These are phyloP conservation scores for Alternaria sp. DNA, from an alignment of 2,329 filamentous ascomycete genomes.

Conservation along the genomic window DNA sequence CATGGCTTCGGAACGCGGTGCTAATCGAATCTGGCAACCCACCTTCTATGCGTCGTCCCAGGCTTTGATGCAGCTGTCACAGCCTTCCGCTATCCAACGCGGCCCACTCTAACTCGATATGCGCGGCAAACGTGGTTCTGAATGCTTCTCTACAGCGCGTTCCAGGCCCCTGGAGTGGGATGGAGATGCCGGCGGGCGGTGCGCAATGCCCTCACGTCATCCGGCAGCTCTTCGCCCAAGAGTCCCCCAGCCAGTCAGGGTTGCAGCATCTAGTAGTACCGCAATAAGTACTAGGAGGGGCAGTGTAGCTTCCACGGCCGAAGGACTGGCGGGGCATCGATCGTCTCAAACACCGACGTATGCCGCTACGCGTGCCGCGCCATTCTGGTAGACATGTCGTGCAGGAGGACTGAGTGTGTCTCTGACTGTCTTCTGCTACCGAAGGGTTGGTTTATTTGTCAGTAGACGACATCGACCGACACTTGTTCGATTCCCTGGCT, in stretches of 20 bases:
- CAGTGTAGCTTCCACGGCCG: constrained; percentile 22
- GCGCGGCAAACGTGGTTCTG: constrained; percentile 63
- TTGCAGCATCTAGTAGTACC: constrained; percentile 18
- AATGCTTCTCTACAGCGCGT: constrained; percentile 71
- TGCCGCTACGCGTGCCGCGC: constrained; percentile 13
- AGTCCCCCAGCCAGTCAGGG: constrained; percentile 19
- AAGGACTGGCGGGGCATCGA: constrained; percentile 20
- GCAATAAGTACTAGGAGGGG: constrained; percentile 24
- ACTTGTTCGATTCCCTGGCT: background rate
- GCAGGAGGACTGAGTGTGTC: background rate
- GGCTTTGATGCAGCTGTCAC: constrained; percentile 20
- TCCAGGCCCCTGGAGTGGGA: constrained; percentile 20
- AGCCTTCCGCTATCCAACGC: constrained; percentile 15
- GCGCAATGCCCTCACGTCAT: constrained; percentile 31
- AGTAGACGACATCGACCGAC: background rate
- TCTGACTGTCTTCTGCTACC: background rate
- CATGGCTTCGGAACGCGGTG: background rate
- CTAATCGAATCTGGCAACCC: background rate
- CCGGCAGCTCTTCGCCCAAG: constrained; percentile 22
- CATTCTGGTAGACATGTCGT: constrained; percentile 3
- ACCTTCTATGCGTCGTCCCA: constrained; percentile 1
- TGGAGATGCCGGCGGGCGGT: constrained; percentile 19
- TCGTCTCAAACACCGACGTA: constrained; percentile 17
- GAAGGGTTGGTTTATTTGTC: background rate
- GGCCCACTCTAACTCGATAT: constrained; percentile 26